phyloP scores from a whole-genome alignment of 192 early-diverging fungal genomes.

The Linnemannia hyalina region DNA sequence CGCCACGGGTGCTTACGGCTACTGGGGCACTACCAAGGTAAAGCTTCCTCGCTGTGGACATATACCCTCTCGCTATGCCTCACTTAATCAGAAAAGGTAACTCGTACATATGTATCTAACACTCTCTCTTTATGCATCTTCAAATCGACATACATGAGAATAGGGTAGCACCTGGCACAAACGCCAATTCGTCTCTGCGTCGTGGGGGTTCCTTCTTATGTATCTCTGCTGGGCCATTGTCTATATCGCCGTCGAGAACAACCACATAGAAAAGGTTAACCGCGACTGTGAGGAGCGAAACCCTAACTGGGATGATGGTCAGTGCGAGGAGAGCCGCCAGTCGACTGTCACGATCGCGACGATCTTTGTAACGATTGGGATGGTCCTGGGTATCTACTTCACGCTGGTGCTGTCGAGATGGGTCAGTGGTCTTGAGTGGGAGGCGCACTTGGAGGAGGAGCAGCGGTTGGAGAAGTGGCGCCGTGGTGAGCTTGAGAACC shows the following conservation, averaged over 20 bases:
- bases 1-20: slow-evolving; percentile 28
- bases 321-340: slow-evolving; percentile 34
- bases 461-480: slow-evolving; percentile 35
- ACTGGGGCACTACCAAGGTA: slow-evolving; percentile 32
- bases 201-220: slow-evolving; percentile 51
- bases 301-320: background rate
- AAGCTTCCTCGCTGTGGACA: background rate
- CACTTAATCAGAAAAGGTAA: background rate
- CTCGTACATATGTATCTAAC: background rate
- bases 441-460: slow-evolving; percentile 40
- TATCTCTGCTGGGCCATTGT: slow-evolving; percentile 49
- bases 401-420: slow-evolving; percentile 37
- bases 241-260: slow-evolving; percentile 42
- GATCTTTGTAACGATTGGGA: slow-evolving; percentile 17
- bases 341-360: slow-evolving; percentile 18
- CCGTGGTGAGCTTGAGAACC: slow-evolving; percentile 30
- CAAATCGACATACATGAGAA: background rate
- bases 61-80: background rate
- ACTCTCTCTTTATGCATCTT: background rate
- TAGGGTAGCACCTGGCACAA: slow-evolving; percentile 42
- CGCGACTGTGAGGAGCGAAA: slow-evolving; percentile 7
- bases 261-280: slow-evolving; percentile 35
- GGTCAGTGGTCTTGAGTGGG: slow-evolving; percentile 39
- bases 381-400: slow-evolving; percentile 36
- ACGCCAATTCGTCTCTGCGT: slow-evolving; percentile 49